Evolutionary conservation across 306 rosid species (phyloP).

Genomic region (Cicer chorassanicum): DNA sequence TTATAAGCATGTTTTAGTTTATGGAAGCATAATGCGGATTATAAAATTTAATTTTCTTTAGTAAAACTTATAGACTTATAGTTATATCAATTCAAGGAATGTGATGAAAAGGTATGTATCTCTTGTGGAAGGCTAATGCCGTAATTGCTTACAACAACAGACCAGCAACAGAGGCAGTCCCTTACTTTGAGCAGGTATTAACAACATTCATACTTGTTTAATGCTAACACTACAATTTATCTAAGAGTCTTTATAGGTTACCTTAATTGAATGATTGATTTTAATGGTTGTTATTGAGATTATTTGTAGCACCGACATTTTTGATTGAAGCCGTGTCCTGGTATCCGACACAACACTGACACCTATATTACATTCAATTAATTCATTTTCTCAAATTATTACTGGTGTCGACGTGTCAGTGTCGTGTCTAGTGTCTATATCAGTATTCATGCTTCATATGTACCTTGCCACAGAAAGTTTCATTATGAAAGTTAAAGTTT

Average conservation of each 20-base stretch:
- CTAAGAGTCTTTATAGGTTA: slow-evolving; percentile 3
- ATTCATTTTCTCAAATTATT: too few relatives aligned
- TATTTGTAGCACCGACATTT: too few relatives aligned
- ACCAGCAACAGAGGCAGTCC: slow-evolving; percentile 97
- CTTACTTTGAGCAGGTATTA: slow-evolving; percentile 95
- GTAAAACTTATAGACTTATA: slow-evolving; percentile 35
- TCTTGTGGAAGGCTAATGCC: slow-evolving; percentile 86
- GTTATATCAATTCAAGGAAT: slow-evolving; percentile 48
- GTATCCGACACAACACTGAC: too few relatives aligned
- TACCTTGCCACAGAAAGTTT: slow-evolving; percentile 15
- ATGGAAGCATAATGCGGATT: slow-evolving; percentile 37
- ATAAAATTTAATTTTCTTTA: slow-evolving; percentile 44
- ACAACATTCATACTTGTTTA: slow-evolving; percentile 4
- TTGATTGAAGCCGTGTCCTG: too few relatives aligned
- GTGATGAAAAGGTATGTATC: slow-evolving; percentile 53
- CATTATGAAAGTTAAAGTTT: background rate
- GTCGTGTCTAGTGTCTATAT: too few relatives aligned
- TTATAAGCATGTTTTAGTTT: slow-evolving; percentile 14
- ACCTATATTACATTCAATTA: too few relatives aligned
- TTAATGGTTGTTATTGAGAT: background rate
- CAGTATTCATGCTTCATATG: background rate
- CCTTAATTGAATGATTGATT: slow-evolving; percentile 18
- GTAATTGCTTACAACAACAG: slow-evolving; percentile 88
- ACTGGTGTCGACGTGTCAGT: too few relatives aligned
- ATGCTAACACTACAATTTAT: slow-evolving; percentile 4